A percentile compares a stretch with the other conserved stretches of the same genome.
phyloP scores from a whole-genome alignment of 768 basidiomycete species.

The Phaeotremella skinneri region DNA sequence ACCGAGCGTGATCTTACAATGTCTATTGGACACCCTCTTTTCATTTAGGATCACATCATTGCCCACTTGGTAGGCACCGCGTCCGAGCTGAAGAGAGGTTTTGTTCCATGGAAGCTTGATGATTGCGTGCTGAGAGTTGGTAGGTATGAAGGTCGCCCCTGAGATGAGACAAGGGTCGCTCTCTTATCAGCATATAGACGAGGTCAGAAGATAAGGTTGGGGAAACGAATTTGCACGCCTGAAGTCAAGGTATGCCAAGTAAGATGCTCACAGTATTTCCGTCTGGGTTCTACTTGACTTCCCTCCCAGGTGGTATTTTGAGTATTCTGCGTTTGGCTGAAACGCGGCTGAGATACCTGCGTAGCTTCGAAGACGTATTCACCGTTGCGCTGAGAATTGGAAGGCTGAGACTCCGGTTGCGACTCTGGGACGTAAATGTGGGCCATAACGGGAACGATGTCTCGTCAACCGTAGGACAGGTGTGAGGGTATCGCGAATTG shows the following conservation, averaged over 20 bases:
- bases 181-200: not conserved
- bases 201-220: no score
- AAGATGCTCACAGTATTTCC: constrained; percentile 46
- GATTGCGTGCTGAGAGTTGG: constrained; percentile 36
- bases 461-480: not conserved
- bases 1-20: constrained; percentile 47
- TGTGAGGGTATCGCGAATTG: no score
- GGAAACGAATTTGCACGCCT: not conserved
- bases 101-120: constrained; percentile 47
- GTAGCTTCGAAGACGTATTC: constrained; percentile 42
- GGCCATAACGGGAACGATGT: constrained; percentile 10
- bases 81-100: constrained; percentile 40
- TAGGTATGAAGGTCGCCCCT: constrained; percentile 51
- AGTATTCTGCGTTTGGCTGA: constrained; percentile 41
- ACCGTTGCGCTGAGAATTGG: constrained; percentile 19
- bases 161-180: constrained; percentile 6
- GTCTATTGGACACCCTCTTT: constrained; percentile 44
- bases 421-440: constrained; percentile 19
- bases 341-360: constrained; percentile 41
- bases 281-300: constrained; percentile 47
- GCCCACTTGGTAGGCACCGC: constrained; percentile 34
- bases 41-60: constrained; percentile 46
- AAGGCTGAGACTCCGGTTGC: constrained; percentile 15
- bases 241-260: not conserved
- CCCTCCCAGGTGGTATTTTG: constrained; percentile 31